Conservation (phyloP, 352 stramenopile species). For the Peronospora belbahrii region DNA sequence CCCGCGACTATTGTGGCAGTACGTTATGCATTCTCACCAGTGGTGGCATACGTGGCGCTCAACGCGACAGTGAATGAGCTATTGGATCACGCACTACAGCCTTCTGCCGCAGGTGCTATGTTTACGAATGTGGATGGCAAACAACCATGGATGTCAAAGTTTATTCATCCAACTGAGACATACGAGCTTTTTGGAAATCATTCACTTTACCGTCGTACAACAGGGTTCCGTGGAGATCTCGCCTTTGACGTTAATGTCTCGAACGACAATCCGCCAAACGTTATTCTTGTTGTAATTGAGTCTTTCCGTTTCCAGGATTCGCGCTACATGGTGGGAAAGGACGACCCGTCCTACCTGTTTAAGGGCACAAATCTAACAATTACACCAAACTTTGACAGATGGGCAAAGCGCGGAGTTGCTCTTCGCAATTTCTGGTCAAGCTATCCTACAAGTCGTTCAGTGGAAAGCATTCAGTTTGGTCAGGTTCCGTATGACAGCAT, state of each 20-base stretch:
- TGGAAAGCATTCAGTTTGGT: constrained; percentile 46
- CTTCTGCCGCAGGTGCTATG: neutral
- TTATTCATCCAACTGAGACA: constrained; percentile 14
- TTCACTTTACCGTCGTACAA: constrained; percentile 18
- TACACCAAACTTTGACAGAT: constrained; percentile 48
- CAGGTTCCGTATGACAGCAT: constrained; percentile 39
- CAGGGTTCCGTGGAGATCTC: constrained; percentile 13
- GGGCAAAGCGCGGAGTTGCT: constrained; percentile 40
- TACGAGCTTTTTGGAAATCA: constrained; percentile 17
- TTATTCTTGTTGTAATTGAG: constrained; percentile 42
- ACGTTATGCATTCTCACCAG: constrained; percentile 6
- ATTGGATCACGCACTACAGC: constrained; percentile 8
- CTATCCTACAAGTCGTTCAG: constrained; percentile 42
- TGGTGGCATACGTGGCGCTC: constrained; percentile 14
- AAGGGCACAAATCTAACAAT: constrained; percentile 21
- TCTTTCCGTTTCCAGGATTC: constrained; percentile 53
- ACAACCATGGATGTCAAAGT: constrained; percentile 9
- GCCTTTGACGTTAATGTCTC: constrained; percentile 15
- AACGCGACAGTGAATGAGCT: constrained; percentile 21
- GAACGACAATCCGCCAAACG: constrained; percentile 31
- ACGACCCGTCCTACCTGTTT: constrained; percentile 28
- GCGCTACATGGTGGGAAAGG: constrained; percentile 37
- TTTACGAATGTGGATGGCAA: constrained; percentile 7
- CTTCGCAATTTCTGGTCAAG: constrained; percentile 61
- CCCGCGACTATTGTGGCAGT: constrained; percentile 9